Evolutionary conservation across 2,329 filamentous ascomycete species (phyloP).

Genomic region (Paracoccidioides lutzii): DNA sequence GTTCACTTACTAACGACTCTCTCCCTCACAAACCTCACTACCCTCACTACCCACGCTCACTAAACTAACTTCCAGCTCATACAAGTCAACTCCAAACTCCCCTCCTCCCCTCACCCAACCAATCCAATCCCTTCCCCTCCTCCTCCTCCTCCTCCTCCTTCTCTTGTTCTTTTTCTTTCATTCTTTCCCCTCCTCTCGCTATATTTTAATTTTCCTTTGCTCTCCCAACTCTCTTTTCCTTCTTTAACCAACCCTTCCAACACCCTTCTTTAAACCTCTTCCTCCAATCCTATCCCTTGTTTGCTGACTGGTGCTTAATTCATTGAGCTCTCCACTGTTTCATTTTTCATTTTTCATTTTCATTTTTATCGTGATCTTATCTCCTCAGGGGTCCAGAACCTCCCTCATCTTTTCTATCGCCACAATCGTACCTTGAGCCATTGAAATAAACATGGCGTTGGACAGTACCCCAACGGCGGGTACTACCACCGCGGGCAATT

Average conservation of each 20-base stretch:
- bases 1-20: no score
- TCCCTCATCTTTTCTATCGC: not conserved
- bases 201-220: not conserved
- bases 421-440: not conserved
- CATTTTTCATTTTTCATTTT: not conserved
- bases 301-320: not conserved
- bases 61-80: no score
- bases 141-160: constrained; percentile 3
- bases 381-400: not conserved
- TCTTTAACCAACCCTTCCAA: not conserved
- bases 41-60: no score
- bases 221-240: not conserved
- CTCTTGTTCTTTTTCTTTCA: constrained; percentile 5
- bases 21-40: no score
- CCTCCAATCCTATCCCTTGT: not conserved
- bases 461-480: constrained; percentile 7
- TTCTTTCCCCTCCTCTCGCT: not conserved
- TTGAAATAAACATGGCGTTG: constrained; percentile 5
- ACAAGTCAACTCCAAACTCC: not conserved
- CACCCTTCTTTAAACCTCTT: no score
- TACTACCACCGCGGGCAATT: constrained; percentile 53
- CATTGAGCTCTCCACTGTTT: not conserved
- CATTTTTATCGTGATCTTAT: not conserved
- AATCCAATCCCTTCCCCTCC: constrained; percentile 5
- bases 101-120: not conserved